Base-by-base conservation (phyloP, 176 grass and related monocot species). In the Aegilops speltoides region DNA sequence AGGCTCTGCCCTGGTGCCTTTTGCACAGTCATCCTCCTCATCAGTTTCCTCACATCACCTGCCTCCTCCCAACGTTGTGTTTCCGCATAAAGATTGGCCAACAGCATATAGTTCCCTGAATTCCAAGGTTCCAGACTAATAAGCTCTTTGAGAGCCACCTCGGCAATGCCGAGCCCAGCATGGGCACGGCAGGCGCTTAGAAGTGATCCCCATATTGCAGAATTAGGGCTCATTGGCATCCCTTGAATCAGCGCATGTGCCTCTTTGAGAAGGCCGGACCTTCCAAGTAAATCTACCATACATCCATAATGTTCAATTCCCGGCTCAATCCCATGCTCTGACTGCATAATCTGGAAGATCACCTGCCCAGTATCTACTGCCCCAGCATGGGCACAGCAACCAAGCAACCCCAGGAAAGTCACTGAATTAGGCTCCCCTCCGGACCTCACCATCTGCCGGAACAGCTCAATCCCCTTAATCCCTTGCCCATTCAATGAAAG, bases 261-360 rank as follows among this genome's bases (percentile, higher is more conserved):
- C 69, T 92, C 90, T 54, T 74, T 24, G 24, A 95, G 82, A 80
- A 84, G 66, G 32, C 93, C 90, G 3, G 83, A 77, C 37, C 88
- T 95, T 45, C 88, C 90, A 62, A 95, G 73, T 36, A 95, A 85
- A 90, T 95, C 93, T 3, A 90, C 90, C 85, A 95, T 74, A 65
- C 93, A 90, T 0, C 88, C 93, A 6, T 95, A 92, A 46, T 95
- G 93, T 65, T 95, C 93, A 11, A 88, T 54, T 74, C 19, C 45
- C 1, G 79, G 82, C 43, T 87, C 79, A 79, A 88, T 70, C 2
- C 52, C 52, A 77, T 92, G 50, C 28, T 88, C 79, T 1, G 12
- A 29, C 22, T 71, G 22, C 88, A 95, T 95, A 62, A 25, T 83
- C 40, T n/a, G 74, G 68, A 92, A 94, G 81, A 92, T 83, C 20